A percentile compares a stretch with the other conserved stretches of the same genome.
Conservation (phyloP, 768 basidiomycete species). For the Naganishia antarctica region DNA sequence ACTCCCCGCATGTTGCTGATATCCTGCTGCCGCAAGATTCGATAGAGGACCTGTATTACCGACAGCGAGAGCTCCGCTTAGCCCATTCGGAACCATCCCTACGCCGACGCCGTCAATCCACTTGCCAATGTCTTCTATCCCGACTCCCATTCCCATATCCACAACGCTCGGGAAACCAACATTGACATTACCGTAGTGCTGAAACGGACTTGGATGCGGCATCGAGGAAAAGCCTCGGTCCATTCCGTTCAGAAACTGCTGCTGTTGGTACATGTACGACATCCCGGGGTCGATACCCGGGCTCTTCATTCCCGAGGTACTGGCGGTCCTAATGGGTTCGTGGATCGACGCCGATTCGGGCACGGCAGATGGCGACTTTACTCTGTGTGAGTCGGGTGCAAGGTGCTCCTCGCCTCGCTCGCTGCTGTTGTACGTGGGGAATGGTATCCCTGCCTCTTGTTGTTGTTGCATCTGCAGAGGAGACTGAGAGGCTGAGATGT, state of each 20-base stretch:
- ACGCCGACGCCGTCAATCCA: conserved; percentile 12
- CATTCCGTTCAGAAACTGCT: conserved; percentile 1
- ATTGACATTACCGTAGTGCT: not conserved
- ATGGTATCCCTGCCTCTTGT: not conserved
- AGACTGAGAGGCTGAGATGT: conserved; percentile 14
- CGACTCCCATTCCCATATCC: conserved; percentile 6
- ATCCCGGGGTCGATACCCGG: not conserved
- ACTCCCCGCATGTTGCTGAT: conserved; percentile 8
- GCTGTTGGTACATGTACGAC: conserved; percentile 9
- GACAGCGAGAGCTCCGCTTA: not conserved
- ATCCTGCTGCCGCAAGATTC: conserved; percentile 10
- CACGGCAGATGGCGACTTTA: conserved; percentile 2
- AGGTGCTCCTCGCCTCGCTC: not conserved
- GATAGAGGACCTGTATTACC: not conserved
- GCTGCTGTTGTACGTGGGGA: not conserved
- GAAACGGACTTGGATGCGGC: conserved; percentile 3
- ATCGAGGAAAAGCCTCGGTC: not conserved
- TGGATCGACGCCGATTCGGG: not conserved
- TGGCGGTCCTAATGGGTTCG: not conserved
- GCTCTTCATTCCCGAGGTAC: not conserved
- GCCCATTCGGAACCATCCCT: conserved; percentile 2
- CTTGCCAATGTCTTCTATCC: conserved; percentile 16
- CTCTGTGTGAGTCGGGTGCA: not conserved
- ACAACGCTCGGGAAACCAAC: not conserved
- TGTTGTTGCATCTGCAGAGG: conserved; percentile 18